Conservation (phyloP, 768 basidiomycete species). For the Rhodotorula babjevae region DNA sequence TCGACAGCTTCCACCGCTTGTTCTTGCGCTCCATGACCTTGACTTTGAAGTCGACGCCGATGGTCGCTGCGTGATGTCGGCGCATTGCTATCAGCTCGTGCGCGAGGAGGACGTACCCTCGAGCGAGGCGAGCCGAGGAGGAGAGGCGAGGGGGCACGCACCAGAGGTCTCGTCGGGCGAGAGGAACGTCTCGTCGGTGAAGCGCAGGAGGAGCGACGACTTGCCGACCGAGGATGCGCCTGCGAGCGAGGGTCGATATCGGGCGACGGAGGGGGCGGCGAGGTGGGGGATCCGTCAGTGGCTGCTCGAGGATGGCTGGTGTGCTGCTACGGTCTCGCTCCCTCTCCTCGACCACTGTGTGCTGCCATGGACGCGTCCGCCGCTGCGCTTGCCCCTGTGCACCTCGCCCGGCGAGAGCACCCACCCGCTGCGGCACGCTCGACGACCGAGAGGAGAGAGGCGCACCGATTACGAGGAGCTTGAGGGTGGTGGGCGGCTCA, state of each 20-base stretch:
- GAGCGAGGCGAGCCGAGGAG: neutral
- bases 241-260: neutral
- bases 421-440: too few species aligned
- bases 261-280: too few species aligned
- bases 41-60: constrained; percentile 50
- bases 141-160: constrained; percentile 55
- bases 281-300: neutral
- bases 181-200: constrained; percentile 93
- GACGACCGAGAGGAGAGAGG: too few species aligned
- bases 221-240: constrained; percentile 65
- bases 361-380: too few species aligned
- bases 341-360: too few species aligned
- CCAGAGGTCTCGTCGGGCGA: constrained; percentile 83
- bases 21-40: constrained; percentile 48
- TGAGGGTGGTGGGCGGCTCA: constrained; percentile 56
- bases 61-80: constrained; percentile 43
- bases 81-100: constrained; percentile 26
- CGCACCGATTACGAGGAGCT: constrained; percentile 64
- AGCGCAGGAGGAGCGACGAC: constrained; percentile 83
- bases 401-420: too few species aligned
- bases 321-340: too few species aligned
- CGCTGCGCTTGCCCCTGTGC: too few species aligned
- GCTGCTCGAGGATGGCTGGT: neutral
- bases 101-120: neutral
- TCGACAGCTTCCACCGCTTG: constrained; percentile 66